phyloP scores from a whole-genome alignment of 2,329 filamentous ascomycete genomes.

The Geosmithia putterillii region DNA sequence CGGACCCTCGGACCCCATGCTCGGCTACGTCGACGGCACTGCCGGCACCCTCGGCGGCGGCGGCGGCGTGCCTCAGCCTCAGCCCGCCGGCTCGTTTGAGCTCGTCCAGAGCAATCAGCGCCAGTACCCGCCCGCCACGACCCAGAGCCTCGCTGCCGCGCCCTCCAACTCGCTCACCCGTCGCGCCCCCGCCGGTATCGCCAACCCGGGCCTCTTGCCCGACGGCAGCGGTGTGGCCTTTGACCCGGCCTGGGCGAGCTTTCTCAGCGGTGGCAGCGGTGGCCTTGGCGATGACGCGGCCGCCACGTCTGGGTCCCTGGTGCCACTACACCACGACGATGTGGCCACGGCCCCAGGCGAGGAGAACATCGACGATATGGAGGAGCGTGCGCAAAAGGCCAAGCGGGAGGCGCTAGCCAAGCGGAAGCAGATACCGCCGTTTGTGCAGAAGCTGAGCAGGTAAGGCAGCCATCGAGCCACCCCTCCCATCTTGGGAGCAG shows the following conservation, averaged over 20 bases:
- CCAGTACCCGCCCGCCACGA: too few species aligned
- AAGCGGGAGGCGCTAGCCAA: conserved; percentile 84
- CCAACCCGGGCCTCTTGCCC: conserved; percentile 37
- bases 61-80: conserved; percentile 1
- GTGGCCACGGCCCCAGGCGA: conserved; percentile 41
- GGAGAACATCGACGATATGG: conserved; percentile 67
- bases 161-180: conserved; percentile 39
- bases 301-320: conserved; percentile 8
- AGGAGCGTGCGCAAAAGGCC: conserved; percentile 66
- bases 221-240: conserved; percentile 24
- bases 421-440: conserved; percentile 90
- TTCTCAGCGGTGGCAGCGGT: conserved; percentile 1
- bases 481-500: not conserved
- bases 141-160: conserved; percentile 14
- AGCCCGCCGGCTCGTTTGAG: conserved; percentile 22
- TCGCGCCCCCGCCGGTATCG: too few species aligned
- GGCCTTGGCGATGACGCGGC: conserved; percentile 1
- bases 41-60: conserved; percentile 2
- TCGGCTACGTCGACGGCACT: conserved; percentile 22
- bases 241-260: conserved; percentile 14
- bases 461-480: conserved; percentile 28
- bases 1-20: conserved; percentile 16
- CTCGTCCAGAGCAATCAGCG: conserved; percentile 23
- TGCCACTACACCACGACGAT: conserved; percentile 23
- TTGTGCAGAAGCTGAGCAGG: conserved; percentile 97